phyloP scores from a whole-genome alignment of 163 green algal species.

The Chlorella variabilis region DNA sequence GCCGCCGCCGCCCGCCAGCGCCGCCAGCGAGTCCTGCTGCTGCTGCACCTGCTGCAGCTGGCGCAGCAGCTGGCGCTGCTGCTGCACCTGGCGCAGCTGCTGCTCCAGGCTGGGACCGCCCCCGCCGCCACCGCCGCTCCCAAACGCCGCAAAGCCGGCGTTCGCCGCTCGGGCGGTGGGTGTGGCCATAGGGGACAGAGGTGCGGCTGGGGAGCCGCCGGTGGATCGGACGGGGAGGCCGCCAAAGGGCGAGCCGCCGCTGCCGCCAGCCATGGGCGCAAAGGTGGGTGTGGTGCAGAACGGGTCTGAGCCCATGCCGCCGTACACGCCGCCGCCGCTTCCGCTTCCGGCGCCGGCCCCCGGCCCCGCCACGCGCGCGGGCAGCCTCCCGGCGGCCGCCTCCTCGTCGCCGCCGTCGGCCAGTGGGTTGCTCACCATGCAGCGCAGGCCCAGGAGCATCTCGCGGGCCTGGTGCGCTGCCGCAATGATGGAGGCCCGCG shows the following conservation, averaged over 20 bases:
- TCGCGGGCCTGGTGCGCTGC: conserved; percentile 2
- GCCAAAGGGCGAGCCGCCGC: neutral
- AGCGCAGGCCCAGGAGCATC: neutral
- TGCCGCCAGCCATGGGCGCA: neutral
- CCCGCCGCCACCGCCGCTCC: no score
- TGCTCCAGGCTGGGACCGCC: neutral
- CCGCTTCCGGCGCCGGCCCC: no score
- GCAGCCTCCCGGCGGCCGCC: neutral
- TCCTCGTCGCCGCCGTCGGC: neutral
- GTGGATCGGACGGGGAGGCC: neutral
- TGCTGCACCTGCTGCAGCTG: conserved; percentile 2
- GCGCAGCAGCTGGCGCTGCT: neutral
- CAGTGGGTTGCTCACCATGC: conserved; percentile 8
- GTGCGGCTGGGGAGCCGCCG: neutral
- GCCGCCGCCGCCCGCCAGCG: no score
- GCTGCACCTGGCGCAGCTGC: conserved; percentile 2
- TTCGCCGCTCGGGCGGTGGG: neutral
- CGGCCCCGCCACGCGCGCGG: neutral
- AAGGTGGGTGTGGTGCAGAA: neutral
- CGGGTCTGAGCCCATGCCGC: no score
- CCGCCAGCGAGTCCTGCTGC: neutral
- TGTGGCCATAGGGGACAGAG: neutral
- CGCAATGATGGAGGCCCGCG: neutral
- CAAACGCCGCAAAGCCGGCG: neutral
- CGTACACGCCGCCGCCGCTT: no score